Conservation (phyloP, 371 early-diverging fungal genomes). For the Zopfochytrium polystomum region DNA sequence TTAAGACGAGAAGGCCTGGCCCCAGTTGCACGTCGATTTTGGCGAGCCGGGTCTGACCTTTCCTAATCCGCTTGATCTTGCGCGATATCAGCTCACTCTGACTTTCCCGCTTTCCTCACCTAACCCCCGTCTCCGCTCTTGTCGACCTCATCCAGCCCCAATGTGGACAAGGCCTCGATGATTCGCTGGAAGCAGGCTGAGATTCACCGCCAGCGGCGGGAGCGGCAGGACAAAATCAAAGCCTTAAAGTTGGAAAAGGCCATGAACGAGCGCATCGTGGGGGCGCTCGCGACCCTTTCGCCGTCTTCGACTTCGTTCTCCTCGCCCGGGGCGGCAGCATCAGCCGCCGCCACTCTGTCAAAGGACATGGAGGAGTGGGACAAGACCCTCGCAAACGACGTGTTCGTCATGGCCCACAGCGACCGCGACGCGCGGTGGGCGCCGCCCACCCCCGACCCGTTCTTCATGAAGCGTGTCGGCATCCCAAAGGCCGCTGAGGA, state of each 20-base stretch:
- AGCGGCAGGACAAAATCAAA: slow-evolving; percentile 70
- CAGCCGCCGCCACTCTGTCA: slow-evolving; percentile 22
- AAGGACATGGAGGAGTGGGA: slow-evolving; percentile 31
- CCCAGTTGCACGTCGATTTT: no score
- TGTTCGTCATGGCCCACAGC: slow-evolving; percentile 12
- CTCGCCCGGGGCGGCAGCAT: slow-evolving; percentile 9
- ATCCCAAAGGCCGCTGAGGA: slow-evolving; percentile 6
- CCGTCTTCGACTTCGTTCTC: neutral
- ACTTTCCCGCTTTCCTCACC: no score
- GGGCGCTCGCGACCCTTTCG: slow-evolving; percentile 19
- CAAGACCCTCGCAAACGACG: slow-evolving; percentile 28
- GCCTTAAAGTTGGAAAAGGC: slow-evolving; percentile 58
- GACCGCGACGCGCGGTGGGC: slow-evolving; percentile 35
- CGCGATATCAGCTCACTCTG: no score
- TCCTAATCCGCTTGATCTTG: no score
- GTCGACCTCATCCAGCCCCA: slow-evolving; percentile 65
- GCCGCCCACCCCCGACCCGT: slow-evolving; percentile 29
- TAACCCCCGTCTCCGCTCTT: no score
- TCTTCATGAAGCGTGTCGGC: slow-evolving; percentile 28
- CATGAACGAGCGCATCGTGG: slow-evolving; percentile 44
- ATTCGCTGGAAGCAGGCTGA: slow-evolving; percentile 88
- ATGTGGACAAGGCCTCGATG: slow-evolving; percentile 93
- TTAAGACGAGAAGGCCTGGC: no score
- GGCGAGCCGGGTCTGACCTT: no score
- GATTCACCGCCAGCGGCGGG: slow-evolving; percentile 83